These are phyloP conservation scores for Carex scoparia DNA, from an alignment of 176 grass and related monocot species.

Conservation along the genomic window DNA sequence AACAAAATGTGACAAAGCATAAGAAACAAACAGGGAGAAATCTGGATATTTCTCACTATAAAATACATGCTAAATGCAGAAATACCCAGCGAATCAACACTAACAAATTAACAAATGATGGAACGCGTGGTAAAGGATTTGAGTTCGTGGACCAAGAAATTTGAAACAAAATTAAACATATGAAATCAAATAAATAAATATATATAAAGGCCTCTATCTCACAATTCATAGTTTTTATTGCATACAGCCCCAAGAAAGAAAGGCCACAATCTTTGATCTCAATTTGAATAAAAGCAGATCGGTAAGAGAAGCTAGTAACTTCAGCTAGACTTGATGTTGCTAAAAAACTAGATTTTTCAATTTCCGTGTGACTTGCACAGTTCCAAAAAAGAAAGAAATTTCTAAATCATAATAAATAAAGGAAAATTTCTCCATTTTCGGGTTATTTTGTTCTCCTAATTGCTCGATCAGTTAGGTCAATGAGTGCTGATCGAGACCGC, in stretches of 20 bases:
- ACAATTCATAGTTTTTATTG: slow-evolving; percentile 14
- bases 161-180: background rate
- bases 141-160: background rate
- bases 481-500: slow-evolving; percentile 61
- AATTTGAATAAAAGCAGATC: background rate
- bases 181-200: background rate
- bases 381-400: background rate
- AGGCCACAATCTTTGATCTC: background rate
- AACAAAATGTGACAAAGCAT: background rate
- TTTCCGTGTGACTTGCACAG: background rate
- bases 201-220: slow-evolving; percentile 7
- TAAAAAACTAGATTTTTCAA: background rate
- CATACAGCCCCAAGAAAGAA: background rate
- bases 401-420: slow-evolving; percentile 7
- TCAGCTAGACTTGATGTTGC: background rate
- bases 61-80: background rate
- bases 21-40: background rate
- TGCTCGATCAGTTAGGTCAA: slow-evolving; percentile 66
- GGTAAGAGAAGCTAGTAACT: slow-evolving; percentile 5
- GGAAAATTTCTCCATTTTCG: background rate
- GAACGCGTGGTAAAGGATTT: background rate
- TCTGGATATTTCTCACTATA: background rate
- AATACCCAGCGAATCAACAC: background rate
- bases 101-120: background rate
- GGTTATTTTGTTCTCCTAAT: slow-evolving; percentile 68